Percentiles rank a stretch among this genome's conserved stretches.
Conservation (phyloP, 2,329 filamentous ascomycete genomes). For the Pyricularia grisea region DNA sequence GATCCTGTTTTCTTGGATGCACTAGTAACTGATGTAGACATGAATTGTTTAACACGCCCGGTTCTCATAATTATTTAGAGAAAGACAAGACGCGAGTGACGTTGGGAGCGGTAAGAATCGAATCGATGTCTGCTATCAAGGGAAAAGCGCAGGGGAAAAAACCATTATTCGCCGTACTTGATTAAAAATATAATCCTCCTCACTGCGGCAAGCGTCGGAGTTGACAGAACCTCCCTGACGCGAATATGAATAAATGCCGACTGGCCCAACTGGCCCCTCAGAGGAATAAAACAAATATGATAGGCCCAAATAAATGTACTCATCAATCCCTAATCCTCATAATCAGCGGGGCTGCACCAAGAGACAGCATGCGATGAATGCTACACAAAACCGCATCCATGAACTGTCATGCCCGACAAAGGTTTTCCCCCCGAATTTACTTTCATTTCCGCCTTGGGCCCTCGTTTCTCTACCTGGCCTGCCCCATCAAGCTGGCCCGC, state of each 20-base stretch:
- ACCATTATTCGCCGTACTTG: background rate
- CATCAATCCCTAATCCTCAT: background rate
- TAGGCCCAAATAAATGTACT: background rate
- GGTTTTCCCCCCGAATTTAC: background rate
- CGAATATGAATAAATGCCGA: background rate
- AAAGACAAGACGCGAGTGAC: background rate
- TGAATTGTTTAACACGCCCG: background rate
- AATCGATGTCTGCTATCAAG: background rate
- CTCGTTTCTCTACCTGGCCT: background rate
- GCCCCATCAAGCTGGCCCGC: conserved; percentile 38
- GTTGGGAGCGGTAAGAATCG: background rate
- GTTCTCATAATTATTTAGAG: background rate
- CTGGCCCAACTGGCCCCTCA: background rate
- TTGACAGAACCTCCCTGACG: background rate
- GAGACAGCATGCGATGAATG: background rate
- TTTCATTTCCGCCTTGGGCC: background rate
- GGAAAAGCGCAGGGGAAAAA: background rate
- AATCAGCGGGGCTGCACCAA: background rate
- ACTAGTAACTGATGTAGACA: background rate
- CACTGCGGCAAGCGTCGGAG: background rate
- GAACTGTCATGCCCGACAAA: background rate
- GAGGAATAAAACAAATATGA: background rate
- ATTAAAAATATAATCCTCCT: background rate
- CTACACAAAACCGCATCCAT: background rate
- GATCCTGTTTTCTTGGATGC: background rate